Percentiles rank a stretch among this genome's conserved stretches.
Evolutionary conservation across 2,329 filamentous ascomycete genomes (phyloP).

Genomic region (Alternaria gansuensis): DNA sequence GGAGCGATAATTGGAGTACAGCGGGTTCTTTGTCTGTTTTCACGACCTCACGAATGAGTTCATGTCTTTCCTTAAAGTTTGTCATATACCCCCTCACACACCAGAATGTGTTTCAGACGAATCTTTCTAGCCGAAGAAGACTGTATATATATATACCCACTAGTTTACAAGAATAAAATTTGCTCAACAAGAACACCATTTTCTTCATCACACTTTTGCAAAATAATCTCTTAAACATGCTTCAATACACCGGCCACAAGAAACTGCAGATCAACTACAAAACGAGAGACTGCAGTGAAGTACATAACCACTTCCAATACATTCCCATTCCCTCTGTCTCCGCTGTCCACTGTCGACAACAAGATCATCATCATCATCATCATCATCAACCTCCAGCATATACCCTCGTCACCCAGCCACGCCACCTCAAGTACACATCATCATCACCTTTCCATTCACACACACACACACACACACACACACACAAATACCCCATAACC

Average conservation of each 20-base stretch:
- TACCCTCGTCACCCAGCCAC: neutral
- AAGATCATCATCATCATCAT: neutral
- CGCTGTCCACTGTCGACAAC: neutral
- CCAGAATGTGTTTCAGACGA: neutral
- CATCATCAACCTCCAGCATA: neutral
- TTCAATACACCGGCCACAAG: too few species aligned
- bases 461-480: neutral
- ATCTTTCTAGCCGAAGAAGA: neutral
- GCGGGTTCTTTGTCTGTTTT: neutral
- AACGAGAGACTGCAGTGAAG: neutral
- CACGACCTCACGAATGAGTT: conserved; percentile 4
- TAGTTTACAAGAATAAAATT: neutral
- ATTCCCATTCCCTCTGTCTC: neutral
- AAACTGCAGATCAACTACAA: neutral
- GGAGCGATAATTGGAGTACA: neutral
- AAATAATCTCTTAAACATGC: too few species aligned
- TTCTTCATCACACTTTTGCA: neutral
- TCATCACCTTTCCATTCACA: neutral
- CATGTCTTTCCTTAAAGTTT: conserved; percentile 6
- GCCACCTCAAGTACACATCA: neutral
- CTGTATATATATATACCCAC: neutral
- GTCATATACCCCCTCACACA: conserved; percentile 14
- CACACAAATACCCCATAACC: neutral
- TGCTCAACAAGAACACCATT: neutral
- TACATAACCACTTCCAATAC: neutral